Base-by-base conservation (phyloP, 2,329 filamentous ascomycete species). In the Claviceps digitariae region DNA sequence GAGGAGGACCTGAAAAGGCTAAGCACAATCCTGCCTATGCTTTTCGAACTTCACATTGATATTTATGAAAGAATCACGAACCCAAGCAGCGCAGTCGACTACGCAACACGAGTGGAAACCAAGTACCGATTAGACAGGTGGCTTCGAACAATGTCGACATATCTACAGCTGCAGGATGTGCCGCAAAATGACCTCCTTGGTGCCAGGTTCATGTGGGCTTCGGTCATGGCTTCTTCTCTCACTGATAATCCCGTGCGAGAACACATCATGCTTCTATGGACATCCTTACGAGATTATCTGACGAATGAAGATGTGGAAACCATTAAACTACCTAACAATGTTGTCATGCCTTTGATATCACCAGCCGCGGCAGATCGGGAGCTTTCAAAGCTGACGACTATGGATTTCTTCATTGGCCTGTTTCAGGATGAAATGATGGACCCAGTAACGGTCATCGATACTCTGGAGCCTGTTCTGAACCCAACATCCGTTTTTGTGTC, bases 351-450 rank as follows among this genome's bases (percentile, higher is more conserved):
- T 0, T 87, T 93, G 57, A 79, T 98, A 50, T 96, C 91, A 0
- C 71, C 82, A 2, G 77, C 79, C n/a, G 87, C 89, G 0, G 84
- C 93, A 8, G 90, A 97, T 57, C 83, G 89, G 52, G 91, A 98
- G 64, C 85, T 96, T 27, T 91, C 88, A 13, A 90, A 90, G 61
- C 76, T 97, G 36, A 95, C 88, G 15, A 97, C 91, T 0, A 93
- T 95, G 80, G 91, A 96, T 63, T 97, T 97, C 66, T 97, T 98
- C 67, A 76, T 90, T 50, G 87, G 84, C 40, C 79, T 98, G 0
- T 97, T 97, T 64, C 86, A 87, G 55, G 83, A 90, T 40, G 86
- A 93, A 54, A 79, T 84, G 55, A 82, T 84, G 48, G 84, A 96
- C 59, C 87, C 91, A 0, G 79, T 91, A 13, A 78, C 84, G 5